These are phyloP conservation scores for Pythium chondricola DNA, from an alignment of 352 stramenopile species.

Conservation along the genomic window DNA sequence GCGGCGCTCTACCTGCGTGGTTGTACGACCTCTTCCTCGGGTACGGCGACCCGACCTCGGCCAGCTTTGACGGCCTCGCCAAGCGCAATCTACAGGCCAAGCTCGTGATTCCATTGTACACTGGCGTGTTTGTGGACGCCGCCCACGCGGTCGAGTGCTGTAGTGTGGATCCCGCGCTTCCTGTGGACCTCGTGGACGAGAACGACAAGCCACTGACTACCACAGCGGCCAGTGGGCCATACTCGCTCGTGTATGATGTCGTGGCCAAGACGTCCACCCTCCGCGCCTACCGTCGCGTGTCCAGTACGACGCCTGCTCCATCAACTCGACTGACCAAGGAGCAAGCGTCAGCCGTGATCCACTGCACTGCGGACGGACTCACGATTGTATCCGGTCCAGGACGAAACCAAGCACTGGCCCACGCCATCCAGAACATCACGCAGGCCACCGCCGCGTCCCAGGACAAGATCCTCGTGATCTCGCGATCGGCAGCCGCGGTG, in stretches of 20 bases:
- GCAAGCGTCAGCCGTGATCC: constrained; percentile 90
- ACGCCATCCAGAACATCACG: constrained; percentile 93
- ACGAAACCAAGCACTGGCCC: constrained; percentile 95
- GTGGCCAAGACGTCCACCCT: constrained; percentile 25
- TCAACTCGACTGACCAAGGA: constrained; percentile 91
- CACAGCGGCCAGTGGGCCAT: constrained; percentile 36
- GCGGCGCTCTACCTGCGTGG: constrained; percentile 84
- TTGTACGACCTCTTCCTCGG: constrained; percentile 94
- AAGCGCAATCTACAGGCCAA: constrained; percentile 32
- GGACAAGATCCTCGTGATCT: constrained; percentile 93
- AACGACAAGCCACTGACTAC: constrained; percentile 22
- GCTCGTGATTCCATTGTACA: constrained; percentile 26
- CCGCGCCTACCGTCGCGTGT: constrained; percentile 9
- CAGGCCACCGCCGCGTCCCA: constrained; percentile 24
- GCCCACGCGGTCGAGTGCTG: constrained; percentile 42
- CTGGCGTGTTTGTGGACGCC: constrained; percentile 38
- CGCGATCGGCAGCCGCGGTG: constrained; percentile 93
- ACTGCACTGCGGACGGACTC: constrained; percentile 89
- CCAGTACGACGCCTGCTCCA: background rate
- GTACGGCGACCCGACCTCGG: constrained; percentile 85
- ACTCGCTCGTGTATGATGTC: constrained; percentile 43
- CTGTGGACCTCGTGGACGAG: constrained; percentile 29
- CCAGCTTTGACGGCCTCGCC: constrained; percentile 60
- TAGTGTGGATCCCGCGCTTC: background rate
- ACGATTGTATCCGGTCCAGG: constrained; percentile 92